Base-by-base conservation (phyloP, 2,329 filamentous ascomycete species). In the Chaetomium olivaceum region DNA sequence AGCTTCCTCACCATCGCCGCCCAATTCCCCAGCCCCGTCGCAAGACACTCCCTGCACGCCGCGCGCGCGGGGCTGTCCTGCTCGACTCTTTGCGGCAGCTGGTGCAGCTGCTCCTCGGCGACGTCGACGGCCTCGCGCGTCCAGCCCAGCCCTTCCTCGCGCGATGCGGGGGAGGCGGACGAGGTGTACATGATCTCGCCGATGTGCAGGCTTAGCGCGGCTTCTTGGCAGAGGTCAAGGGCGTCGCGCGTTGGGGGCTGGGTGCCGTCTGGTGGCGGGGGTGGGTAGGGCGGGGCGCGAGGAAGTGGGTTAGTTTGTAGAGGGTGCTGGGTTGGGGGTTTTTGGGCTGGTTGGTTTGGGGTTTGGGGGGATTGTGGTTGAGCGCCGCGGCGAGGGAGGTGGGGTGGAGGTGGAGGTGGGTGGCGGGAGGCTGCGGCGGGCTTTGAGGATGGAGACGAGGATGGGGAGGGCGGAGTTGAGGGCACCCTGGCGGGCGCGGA, bases 131-230 rank as follows among this genome's bases (percentile, higher is more conserved):
- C 93, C 68, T 97, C 92, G 63, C 92, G 87, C 0, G 94, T 97
- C 94, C 94, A 98, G 6, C 88, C 88, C 1, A 97, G 82, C 0
- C 93, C 94, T 67, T 90, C 89, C 58, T 91, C 88, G 59, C 81
- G 80, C 21, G 76, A 77, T 4, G 74, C 67, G 4, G 81, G 79
- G n/a, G 33, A 36, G 33, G 33, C 3, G 33, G 85, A 83, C 4
- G 85, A 85, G 0, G 91, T 86, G 76, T 91, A 97, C 36, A 98
- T 84, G 60, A 98, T 96, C 79, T 98, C 94, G 65, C 94, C 94
- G 68, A 98, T 94, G 77, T 97, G 95, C 27, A 93, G 85, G 82
- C 92, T 93, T 16, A 97, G 79, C 0, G 87, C 92, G 2, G 93
- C 92, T 77, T 97, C 93, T 70, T 95, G 90, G 77, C 93, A 97